phyloP scores from a whole-genome alignment of 2,329 filamentous ascomycete species.

The Epichloe glyceriae region DNA sequence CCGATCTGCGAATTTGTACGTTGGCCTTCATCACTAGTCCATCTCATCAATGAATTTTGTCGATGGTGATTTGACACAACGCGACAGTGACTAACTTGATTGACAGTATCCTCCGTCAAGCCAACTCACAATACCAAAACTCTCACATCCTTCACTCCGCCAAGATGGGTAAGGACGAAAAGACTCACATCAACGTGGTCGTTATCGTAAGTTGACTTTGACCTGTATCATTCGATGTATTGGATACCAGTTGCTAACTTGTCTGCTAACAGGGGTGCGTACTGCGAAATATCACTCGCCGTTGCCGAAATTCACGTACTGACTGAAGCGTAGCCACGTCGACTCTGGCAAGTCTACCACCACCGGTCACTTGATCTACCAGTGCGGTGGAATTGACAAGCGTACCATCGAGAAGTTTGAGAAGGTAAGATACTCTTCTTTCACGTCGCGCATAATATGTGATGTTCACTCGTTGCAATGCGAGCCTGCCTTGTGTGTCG shows the following conservation, averaged over 20 bases:
- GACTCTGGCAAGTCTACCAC: conserved; percentile 99
- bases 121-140: conserved; percentile 6
- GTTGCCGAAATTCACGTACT: conserved; percentile 18
- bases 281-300: background rate
- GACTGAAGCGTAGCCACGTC: conserved; percentile 57
- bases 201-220: conserved; percentile 53
- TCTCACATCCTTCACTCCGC: background rate
- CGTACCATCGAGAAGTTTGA: conserved; percentile 99
- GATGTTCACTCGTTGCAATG: conserved; percentile 1
- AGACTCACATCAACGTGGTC: conserved; percentile 95
- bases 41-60: background rate
- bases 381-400: conserved; percentile 99
- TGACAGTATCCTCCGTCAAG: conserved; percentile 3
- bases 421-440: conserved; percentile 57
- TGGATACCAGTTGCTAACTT: conserved; percentile 9
- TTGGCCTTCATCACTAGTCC: conserved; percentile 6
- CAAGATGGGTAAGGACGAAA: conserved; percentile 65
- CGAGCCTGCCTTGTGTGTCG: background rate
- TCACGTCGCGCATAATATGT: conserved; percentile 1
- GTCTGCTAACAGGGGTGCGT: conserved; percentile 16
- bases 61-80: background rate
- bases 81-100: background rate
- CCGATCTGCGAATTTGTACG: conserved; percentile 29
- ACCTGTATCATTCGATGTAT: background rate
- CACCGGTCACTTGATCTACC: conserved; percentile 96